These are phyloP conservation scores for Blumeriella jaapii DNA, from an alignment of 2,329 filamentous ascomycete species.

Conservation along the genomic window DNA sequence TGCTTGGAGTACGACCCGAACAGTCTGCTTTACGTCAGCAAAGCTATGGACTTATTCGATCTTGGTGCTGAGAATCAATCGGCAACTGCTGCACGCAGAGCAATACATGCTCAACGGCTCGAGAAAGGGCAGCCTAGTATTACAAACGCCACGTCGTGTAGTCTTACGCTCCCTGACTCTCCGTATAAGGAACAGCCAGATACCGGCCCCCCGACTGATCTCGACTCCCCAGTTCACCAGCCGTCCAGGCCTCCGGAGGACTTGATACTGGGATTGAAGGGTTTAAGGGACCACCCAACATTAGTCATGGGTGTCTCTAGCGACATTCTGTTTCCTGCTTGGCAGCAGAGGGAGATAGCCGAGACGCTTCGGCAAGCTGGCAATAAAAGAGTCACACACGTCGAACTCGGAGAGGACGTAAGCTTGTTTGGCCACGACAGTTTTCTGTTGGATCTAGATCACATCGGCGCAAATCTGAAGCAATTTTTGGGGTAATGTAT, in stretches of 20 bases:
- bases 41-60: constrained; percentile 98
- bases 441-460: constrained; percentile 82
- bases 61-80: constrained; percentile 62
- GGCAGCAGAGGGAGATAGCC: constrained; percentile 93
- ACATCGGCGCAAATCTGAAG: constrained; percentile 75
- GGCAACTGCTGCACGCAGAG: constrained; percentile 49
- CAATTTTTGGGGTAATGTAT: constrained; percentile 55
- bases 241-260: constrained; percentile 59
- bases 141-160: constrained; percentile 44
- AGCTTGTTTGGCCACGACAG: constrained; percentile 96
- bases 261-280: constrained; percentile 61
- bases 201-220: constrained; percentile 30
- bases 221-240: constrained; percentile 24
- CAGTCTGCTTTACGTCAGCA: constrained; percentile 89
- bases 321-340: constrained; percentile 93
- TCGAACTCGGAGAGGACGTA: constrained; percentile 87
- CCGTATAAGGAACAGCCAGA: constrained; percentile 78
- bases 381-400: constrained; percentile 71
- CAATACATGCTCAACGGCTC: constrained; percentile 47
- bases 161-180: constrained; percentile 65
- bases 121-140: constrained; percentile 30
- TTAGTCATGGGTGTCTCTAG: constrained; percentile 90
- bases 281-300: constrained; percentile 64
- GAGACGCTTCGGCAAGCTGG: constrained; percentile 67
- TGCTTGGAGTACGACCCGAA: constrained; percentile 95